phyloP scores from a whole-genome alignment of 306 rosid species.

The Vicia sativa region DNA sequence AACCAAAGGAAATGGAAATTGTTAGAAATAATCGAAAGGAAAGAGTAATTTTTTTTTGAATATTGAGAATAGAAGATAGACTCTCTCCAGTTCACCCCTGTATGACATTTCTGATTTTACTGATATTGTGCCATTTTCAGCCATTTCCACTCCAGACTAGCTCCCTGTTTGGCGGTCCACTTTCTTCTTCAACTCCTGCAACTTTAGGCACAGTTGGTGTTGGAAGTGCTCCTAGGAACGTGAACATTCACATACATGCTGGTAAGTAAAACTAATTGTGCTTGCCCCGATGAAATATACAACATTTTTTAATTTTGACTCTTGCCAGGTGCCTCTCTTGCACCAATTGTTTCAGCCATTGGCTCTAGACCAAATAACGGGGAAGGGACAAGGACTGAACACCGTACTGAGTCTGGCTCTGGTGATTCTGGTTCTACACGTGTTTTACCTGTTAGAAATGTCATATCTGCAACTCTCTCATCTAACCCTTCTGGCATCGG shows the following conservation, averaged over 20 bases:
- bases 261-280: slow-evolving; percentile 53
- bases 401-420: slow-evolving; percentile 56
- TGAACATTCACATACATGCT: slow-evolving; percentile 96
- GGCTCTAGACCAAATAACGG: slow-evolving; percentile 77
- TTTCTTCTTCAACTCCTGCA: slow-evolving; percentile 64
- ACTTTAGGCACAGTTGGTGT: slow-evolving; percentile 73
- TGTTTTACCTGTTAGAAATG: slow-evolving; percentile 63
- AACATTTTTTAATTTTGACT: slow-evolving; percentile 36
- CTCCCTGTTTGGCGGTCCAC: slow-evolving; percentile 72
- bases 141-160: slow-evolving; percentile 88
- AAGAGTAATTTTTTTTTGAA: background rate
- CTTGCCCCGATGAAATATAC: background rate
- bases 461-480: slow-evolving; percentile 52
- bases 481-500: slow-evolving; percentile 53
- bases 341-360: slow-evolving; percentile 65
- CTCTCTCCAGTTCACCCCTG: background rate
- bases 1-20: background rate
- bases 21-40: background rate
- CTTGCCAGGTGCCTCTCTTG: slow-evolving; percentile 53
- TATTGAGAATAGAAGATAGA: background rate
- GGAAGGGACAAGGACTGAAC: slow-evolving; percentile 67
- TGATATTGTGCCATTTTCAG: slow-evolving; percentile 56
- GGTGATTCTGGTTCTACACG: slow-evolving; percentile 60
- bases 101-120: slow-evolving; percentile 19
- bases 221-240: slow-evolving; percentile 85